Base-by-base conservation (phyloP, 2,329 filamentous ascomycete genomes). In the Cladosporium halotolerans region DNA sequence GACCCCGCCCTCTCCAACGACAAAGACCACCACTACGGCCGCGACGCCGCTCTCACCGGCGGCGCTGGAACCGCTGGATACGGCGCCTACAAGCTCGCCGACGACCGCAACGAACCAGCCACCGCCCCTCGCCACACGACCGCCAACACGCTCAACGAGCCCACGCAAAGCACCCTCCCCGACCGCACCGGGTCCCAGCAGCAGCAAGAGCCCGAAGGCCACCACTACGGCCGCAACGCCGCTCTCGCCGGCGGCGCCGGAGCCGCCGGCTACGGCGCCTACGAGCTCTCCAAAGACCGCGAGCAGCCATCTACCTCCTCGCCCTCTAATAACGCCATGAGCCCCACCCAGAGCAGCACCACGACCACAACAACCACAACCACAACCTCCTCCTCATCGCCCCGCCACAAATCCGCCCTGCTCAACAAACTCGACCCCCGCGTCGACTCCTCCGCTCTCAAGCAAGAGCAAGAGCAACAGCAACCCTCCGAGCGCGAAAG, bases 181-280 rank as follows among this genome's bases (percentile, higher is more conserved):
- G 16, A 40, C 3, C 36, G 16, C 36, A 40, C 16, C 36, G 36
- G 2, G 4, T 9, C 23, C 4, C 19, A 18, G 40, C 40, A 43
- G 19, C 40, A 43, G 3, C 40, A 38, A 8, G 36, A 53, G 42
- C 52, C 55, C 34, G 47, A 51, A 13, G 43, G 46, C 23, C 38
- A 48, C 18, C 52, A 54, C 28, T 56, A 59, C 14, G 59, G 59
- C 10, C 63, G 62, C 19, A 59, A 66, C 47, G 60, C 61, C n/a
- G 64, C 63, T n/a, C 19, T 63, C 9, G 63, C 54, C 32, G 63
- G 60, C 8, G 63, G 60, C 28, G 59, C 58, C 28, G 64, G 62
- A 8, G 60, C 60, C 34, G 64, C 61, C 16, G 52, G 60, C 60
- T 53, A 46, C 14, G 50, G 60, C 56, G 42, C 34, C 9, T 45